Evolutionary conservation across 176 grass and related monocot species (phyloP).

Genomic region (Saccharum spontaneum): DNA sequence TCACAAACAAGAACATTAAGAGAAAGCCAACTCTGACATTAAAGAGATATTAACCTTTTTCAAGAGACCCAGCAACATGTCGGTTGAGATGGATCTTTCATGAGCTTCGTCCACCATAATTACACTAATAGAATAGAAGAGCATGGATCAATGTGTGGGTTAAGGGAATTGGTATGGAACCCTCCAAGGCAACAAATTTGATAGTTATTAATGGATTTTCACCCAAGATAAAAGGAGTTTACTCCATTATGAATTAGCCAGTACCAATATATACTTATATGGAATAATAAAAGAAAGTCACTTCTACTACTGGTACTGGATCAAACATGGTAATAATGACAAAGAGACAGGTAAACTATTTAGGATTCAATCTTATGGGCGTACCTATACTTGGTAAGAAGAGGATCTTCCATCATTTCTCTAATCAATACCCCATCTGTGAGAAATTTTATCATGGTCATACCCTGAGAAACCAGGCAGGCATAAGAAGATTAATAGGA

Average conservation of each 20-base stretch:
- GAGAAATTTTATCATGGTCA: slow-evolving; percentile 93
- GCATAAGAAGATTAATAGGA: slow-evolving; percentile 17
- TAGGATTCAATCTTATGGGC: background rate
- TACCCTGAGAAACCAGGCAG: slow-evolving; percentile 52
- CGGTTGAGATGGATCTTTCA: slow-evolving; percentile 96
- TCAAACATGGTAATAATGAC: slow-evolving; percentile 18
- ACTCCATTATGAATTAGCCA: slow-evolving; percentile 13
- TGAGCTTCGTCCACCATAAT: slow-evolving; percentile 99
- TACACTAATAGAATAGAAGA: slow-evolving; percentile 59
- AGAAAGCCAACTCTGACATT: slow-evolving; percentile 18
- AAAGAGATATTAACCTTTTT: slow-evolving; percentile 71
- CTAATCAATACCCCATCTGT: slow-evolving; percentile 95
- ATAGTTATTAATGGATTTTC: slow-evolving; percentile 17
- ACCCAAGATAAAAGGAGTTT: background rate
- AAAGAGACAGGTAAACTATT: slow-evolving; percentile 11
- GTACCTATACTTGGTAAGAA: slow-evolving; percentile 92
- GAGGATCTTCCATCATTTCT: slow-evolving; percentile 99
- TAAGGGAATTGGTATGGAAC: slow-evolving; percentile 17
- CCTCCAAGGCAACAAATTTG: background rate
- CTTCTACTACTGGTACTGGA: background rate
- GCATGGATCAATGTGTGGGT: slow-evolving; percentile 2
- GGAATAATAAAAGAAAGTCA: background rate
- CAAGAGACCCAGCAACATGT: slow-evolving; percentile 94
- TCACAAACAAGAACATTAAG: slow-evolving; percentile 10
- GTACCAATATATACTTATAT: slow-evolving; percentile 3